A percentile compares a stretch with the other conserved stretches of the same genome.
These are phyloP conservation scores for Pseudocercospora pini-densiflorae DNA, from an alignment of 2,329 filamentous ascomycete genomes.

Conservation along the genomic window DNA sequence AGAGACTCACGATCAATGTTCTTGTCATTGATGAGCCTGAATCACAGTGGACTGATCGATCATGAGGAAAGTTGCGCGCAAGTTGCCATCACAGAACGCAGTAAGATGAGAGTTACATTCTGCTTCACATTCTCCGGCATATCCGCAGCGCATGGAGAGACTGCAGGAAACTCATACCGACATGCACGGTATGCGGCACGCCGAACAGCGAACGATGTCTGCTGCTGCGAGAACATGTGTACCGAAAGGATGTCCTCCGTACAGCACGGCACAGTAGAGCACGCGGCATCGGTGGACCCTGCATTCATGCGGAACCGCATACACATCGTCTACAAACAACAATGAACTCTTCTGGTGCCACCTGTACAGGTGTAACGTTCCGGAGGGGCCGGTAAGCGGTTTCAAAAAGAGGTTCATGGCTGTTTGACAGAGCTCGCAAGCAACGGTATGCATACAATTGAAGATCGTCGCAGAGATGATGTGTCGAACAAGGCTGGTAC, in stretches of 20 bases:
- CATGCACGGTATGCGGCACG: background rate
- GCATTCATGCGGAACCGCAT: background rate
- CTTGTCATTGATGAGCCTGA: background rate
- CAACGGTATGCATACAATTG: background rate
- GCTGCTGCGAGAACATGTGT: background rate
- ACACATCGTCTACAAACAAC: background rate
- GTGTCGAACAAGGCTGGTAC: background rate
- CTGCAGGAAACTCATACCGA: background rate
- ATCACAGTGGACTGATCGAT: background rate
- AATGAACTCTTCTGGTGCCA: background rate
- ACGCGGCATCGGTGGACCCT: background rate
- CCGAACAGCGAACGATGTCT: background rate
- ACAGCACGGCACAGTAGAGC: background rate
- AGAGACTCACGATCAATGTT: background rate
- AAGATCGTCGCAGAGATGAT: background rate
- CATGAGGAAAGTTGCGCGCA: too few relatives aligned
- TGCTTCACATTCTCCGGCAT: background rate
- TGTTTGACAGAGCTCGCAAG: background rate
- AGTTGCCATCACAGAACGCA: background rate
- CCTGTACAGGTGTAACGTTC: background rate
- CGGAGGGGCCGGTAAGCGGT: background rate
- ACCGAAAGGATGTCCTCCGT: too few relatives aligned
- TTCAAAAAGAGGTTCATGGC: background rate
- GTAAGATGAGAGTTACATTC: background rate
- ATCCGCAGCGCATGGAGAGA: background rate